A percentile compares a stretch with the other conserved stretches of the same genome.
phyloP scores from a whole-genome alignment of 2,329 filamentous ascomycete species.

The Fusarium penzigii region DNA sequence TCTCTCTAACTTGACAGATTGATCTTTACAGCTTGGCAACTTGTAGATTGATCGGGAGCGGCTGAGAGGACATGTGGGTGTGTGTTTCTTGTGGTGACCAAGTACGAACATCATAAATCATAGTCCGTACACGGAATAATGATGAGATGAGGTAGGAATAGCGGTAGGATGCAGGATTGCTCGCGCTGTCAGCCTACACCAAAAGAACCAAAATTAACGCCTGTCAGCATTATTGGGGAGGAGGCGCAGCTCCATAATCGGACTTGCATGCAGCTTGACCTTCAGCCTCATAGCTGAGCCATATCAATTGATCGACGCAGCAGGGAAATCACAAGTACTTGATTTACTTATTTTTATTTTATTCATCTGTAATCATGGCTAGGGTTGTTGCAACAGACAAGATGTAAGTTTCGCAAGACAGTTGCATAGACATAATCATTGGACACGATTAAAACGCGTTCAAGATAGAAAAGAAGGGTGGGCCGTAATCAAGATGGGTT shows the following conservation, averaged over 20 bases:
- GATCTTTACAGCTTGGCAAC: not conserved
- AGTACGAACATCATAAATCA: too few species aligned
- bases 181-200: not conserved
- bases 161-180: not conserved
- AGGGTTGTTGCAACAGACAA: too few species aligned
- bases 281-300: not conserved
- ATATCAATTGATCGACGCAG: not conserved
- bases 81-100: too few species aligned
- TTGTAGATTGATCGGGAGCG: not conserved
- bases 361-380: too few species aligned
- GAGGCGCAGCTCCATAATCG: not conserved
- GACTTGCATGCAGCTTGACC: not conserved
- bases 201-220: not conserved
- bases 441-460: not conserved
- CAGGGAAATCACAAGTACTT: too few species aligned
- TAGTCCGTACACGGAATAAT: too few species aligned
- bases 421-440: not conserved
- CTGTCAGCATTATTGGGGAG: not conserved
- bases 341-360: too few species aligned
- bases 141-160: too few species aligned
- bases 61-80: too few species aligned
- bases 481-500: too few species aligned
- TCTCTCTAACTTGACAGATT: not conserved
- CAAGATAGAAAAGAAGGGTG: too few species aligned
- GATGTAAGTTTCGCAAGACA: too few species aligned